Conservation (phyloP, 1,284 basidiomycete genomes). For the Sporisorium iseilematis-ciliati region DNA sequence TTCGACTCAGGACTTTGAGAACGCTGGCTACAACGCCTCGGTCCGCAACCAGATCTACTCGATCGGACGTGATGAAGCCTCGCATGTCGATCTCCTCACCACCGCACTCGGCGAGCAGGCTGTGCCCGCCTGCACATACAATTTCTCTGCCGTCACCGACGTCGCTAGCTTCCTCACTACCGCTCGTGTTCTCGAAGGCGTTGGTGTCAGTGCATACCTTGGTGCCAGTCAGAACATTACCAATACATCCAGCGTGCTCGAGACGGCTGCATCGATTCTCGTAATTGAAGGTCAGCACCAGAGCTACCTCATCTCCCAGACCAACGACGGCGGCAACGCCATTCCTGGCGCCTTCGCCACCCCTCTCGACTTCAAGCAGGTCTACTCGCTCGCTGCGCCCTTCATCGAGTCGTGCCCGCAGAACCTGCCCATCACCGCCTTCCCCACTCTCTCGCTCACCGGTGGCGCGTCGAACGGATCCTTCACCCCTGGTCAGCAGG, state of each 20-base stretch:
- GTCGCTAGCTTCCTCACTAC: slow-evolving; percentile 52
- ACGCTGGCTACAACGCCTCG: slow-evolving; percentile 46
- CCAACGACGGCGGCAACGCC: slow-evolving; percentile 30
- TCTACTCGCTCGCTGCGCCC: slow-evolving; percentile 62
- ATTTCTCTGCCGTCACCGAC: slow-evolving; percentile 40
- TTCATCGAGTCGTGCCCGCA: slow-evolving; percentile 53
- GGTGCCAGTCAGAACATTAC: slow-evolving; percentile 53
- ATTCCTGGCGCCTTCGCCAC: slow-evolving; percentile 52
- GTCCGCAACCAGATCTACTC: slow-evolving; percentile 51
- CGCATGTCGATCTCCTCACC: slow-evolving; percentile 41
- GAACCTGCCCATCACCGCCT: slow-evolving; percentile 44
- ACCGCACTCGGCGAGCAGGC: slow-evolving; percentile 35
- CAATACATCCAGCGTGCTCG: slow-evolving; percentile 35
- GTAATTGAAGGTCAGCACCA: slow-evolving; percentile 74
- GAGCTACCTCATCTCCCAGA: slow-evolving; percentile 69
- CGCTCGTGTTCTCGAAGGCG: slow-evolving; percentile 53
- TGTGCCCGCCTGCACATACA: slow-evolving; percentile 47
- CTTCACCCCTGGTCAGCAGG: slow-evolving; percentile 48
- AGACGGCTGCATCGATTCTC: slow-evolving; percentile 68
- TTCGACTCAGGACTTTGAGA: slow-evolving; percentile 31
- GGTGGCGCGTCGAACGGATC: slow-evolving; percentile 28
- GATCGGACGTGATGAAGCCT: slow-evolving; percentile 49
- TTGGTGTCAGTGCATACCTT: slow-evolving; percentile 43
- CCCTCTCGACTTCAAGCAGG: slow-evolving; percentile 56
- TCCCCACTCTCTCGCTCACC: slow-evolving; percentile 30